Evolutionary conservation across 257 asterid species (phyloP).

Genomic region (Nicotiana knightiana): DNA sequence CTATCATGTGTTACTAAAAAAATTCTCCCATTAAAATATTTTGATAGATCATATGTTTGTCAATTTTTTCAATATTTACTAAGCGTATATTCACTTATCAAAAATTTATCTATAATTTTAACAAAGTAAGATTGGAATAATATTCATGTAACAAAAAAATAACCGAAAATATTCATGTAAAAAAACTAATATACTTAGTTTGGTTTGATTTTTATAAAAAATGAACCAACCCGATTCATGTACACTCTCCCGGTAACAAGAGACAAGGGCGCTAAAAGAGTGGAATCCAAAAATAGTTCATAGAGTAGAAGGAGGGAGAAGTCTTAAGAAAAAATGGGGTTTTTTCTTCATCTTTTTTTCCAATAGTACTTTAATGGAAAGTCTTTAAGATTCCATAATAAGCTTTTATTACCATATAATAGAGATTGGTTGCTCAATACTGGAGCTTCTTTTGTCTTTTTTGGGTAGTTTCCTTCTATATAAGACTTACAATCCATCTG

Average conservation of each 20-base stretch:
- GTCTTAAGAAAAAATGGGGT: background rate
- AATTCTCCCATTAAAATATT: no score
- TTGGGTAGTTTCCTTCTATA: conserved; percentile 34
- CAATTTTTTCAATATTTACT: no score
- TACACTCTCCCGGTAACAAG: background rate
- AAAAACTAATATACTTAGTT: no score
- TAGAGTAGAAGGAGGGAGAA: background rate
- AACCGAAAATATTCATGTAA: no score
- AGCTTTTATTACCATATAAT: conserved; percentile 24
- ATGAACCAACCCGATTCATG: no score
- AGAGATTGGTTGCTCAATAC: conserved; percentile 21
- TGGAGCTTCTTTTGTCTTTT: conserved; percentile 24
- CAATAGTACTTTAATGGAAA: conserved; percentile 19
- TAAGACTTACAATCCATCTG: conserved; percentile 23
- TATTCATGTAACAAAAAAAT: no score
- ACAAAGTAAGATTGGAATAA: no score
- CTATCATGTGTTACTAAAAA: no score
- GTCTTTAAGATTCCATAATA: conserved; percentile 34
- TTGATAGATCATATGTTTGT: no score
- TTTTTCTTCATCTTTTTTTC: background rate
- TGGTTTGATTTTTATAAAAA: no score
- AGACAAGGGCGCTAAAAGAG: background rate
- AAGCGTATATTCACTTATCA: no score
- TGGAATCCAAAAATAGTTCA: background rate
- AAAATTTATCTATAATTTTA: no score